Base-by-base conservation (phyloP, 306 rosid species). In the Elaeagnus macrophylla region DNA sequence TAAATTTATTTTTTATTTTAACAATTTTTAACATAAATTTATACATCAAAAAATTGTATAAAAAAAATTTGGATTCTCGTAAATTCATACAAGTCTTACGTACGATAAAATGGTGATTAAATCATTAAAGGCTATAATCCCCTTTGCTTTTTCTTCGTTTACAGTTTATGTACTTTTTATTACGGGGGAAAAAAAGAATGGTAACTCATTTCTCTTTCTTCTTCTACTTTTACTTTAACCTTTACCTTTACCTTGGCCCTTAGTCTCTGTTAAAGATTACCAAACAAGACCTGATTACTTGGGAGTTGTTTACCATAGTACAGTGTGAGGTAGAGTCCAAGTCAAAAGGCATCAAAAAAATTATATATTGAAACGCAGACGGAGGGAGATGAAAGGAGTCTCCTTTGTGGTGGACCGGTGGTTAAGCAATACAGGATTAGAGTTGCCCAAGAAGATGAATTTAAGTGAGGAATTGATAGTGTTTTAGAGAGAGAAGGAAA, bases 281-380 rank as follows among this genome's bases (percentile, higher is more conserved):
- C 32, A 25, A 25, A 65, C 72, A 71, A 51, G 56, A 51, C 25
- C 72, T 39, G 65, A 44, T 68, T 67, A 56, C 71, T 61, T 61
- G 78, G 74, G 70, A 54, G 81, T 65, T 71, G 32, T 71, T 66
- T 39, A 59, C 32, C 39, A 14, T 1, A 49, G 58, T 61, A 63
- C 52, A 52, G 15, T 59, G 16, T 67, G 50, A 70, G 18, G 62
- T 35, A 53, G 38, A 59, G 48, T 45, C 17, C 49, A 45, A 45
- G 15, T 8, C 49, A 12, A 45, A 14, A 45, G 46, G 13, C 13
- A 46, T 13, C 40, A 40, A 8, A 37, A 47, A 16, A 17, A 36
- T 16, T 9, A 38, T 11, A 20, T 46, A 38, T 48, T 10, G 35
- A n/a, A 25, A 12, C 25, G 13, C 41, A 36, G 42, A n/a, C 39